Conservation (phyloP, 1,284 basidiomycete genomes). For the Phlebopus sp. region DNA sequence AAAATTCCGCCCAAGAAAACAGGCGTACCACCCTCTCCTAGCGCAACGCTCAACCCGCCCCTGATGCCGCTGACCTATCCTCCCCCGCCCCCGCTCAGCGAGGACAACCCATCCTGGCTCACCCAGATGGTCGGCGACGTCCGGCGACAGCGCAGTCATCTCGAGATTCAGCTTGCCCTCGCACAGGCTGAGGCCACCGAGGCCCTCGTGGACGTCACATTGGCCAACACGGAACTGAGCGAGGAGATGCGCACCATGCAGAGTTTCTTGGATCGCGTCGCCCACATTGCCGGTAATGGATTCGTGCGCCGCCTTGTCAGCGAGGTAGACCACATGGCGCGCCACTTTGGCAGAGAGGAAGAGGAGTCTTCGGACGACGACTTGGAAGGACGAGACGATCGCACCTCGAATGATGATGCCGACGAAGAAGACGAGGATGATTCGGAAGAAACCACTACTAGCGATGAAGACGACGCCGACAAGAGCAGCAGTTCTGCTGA, state of each 20-base stretch:
- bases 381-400: neutral
- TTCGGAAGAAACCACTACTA: neutral
- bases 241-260: constrained; percentile 24
- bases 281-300: constrained; percentile 23
- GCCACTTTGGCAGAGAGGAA: neutral
- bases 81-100: constrained; percentile 19
- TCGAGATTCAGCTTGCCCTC: constrained; percentile 16
- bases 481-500: neutral
- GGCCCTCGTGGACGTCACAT: constrained; percentile 24
- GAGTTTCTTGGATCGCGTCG: constrained; percentile 24
- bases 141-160: constrained; percentile 24
- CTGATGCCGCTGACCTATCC: constrained; percentile 27
- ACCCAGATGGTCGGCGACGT: constrained; percentile 25
- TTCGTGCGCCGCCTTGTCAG: constrained; percentile 23
- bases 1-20: constrained; percentile 19
- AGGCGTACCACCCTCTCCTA: constrained; percentile 7
- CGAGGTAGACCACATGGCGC: constrained; percentile 17
- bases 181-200: constrained; percentile 17
- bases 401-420: neutral
- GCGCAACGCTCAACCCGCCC: constrained; percentile 19
- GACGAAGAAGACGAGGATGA: neutral
- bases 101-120: constrained; percentile 26
- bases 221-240: constrained; percentile 27
- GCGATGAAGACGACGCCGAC: neutral
- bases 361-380: neutral